These are phyloP conservation scores for Alternaria longipes DNA, from an alignment of 2,329 filamentous ascomycete genomes.

Conservation along the genomic window DNA sequence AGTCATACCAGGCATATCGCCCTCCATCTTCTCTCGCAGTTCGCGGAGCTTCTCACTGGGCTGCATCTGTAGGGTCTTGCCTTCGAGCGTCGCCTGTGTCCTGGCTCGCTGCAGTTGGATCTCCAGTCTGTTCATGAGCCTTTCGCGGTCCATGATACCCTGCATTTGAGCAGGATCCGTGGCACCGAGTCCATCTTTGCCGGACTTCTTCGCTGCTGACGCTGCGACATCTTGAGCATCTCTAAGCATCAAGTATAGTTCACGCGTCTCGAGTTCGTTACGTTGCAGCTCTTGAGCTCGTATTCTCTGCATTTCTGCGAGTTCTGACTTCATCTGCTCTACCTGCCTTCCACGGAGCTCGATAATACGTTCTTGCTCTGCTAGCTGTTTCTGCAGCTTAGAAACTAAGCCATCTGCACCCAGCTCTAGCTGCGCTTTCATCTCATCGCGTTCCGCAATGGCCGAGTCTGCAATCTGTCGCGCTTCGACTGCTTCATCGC, in stretches of 20 bases:
- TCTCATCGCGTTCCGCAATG: constrained; percentile 95
- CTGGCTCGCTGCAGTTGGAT: constrained; percentile 97
- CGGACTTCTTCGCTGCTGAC: constrained; percentile 75
- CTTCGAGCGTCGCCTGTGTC: constrained; percentile 96
- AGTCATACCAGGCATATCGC: constrained; percentile 57
- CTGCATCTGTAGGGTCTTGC: constrained; percentile 83
- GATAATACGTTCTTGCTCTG: constrained; percentile 90
- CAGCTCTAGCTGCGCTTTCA: constrained; percentile 85
- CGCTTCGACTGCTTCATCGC: constrained; percentile 89
- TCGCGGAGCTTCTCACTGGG: constrained; percentile 93
- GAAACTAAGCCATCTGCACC: constrained; percentile 93
- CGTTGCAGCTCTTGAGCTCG: constrained; percentile 90
- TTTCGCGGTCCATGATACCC: constrained; percentile 91
- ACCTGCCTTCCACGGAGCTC: constrained; percentile 87
- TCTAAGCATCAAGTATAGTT: constrained; percentile 96
- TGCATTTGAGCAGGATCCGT: constrained; percentile 81
- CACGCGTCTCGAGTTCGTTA: constrained; percentile 94
- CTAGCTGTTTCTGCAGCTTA: constrained; percentile 92
- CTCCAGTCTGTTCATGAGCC: constrained; percentile 90
- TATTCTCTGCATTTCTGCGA: constrained; percentile 85
- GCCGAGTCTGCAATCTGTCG: constrained; percentile 94
- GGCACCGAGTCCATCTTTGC: constrained; percentile 63
- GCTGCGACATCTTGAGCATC: constrained; percentile 97
- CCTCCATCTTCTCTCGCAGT: constrained; percentile 94
- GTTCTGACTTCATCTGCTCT: constrained; percentile 86